phyloP scores from a whole-genome alignment of 768 basidiomycete genomes.

The Pisolithus sp. region DNA sequence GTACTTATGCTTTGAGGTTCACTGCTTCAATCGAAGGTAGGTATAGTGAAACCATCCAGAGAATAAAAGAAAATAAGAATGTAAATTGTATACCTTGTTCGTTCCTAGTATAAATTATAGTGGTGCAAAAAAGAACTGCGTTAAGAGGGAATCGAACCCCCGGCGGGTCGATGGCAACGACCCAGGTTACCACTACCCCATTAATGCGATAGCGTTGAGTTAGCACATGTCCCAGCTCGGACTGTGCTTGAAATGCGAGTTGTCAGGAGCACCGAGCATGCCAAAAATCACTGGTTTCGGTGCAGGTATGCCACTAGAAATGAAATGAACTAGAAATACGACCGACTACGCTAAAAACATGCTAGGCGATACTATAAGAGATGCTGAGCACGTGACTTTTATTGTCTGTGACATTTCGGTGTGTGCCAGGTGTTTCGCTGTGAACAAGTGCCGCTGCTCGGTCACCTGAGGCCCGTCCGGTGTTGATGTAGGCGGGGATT shows the following conservation, averaged over 20 bases:
- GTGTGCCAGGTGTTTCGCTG: background rate
- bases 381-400: background rate
- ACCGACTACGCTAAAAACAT: no score
- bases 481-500: background rate
- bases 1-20: no score
- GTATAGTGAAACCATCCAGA: no score
- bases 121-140: constrained; percentile 32
- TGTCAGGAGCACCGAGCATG: background rate
- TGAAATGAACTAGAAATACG: no score
- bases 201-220: constrained; percentile 15
- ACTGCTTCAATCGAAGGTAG: no score
- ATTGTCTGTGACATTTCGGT: background rate
- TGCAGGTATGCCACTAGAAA: background rate
- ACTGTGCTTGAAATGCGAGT: no score
- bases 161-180: constrained; percentile 53
- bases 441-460: background rate
- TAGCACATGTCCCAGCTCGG: background rate
- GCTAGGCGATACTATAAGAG: background rate
- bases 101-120: background rate
- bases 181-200: constrained; percentile 31
- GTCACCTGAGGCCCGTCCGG: background rate
- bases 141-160: constrained; percentile 77
- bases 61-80: no score
- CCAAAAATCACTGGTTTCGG: background rate
- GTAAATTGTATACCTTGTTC: no score